Evolutionary conservation across 495 filamentous ascomycete species (phyloP).

Genomic region (Xylaria venustula): DNA sequence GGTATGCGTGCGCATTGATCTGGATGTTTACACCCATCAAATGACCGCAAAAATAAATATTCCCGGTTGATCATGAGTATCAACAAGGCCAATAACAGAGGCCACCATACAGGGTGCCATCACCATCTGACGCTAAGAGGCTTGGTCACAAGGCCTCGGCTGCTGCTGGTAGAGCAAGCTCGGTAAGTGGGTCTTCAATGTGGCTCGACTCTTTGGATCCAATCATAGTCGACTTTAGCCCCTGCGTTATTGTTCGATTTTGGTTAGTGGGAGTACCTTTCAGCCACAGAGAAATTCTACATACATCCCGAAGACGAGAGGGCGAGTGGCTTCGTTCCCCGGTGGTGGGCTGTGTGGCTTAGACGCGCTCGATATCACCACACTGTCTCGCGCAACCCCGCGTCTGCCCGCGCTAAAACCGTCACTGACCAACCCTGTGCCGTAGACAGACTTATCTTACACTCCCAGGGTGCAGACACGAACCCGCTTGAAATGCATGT

Average conservation of each 20-base stretch:
- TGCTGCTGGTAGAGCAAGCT: background rate
- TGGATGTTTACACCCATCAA: background rate
- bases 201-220: slow-evolving; percentile 1
- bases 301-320: background rate
- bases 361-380: background rate
- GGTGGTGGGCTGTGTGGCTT: slow-evolving; percentile 4
- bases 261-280: background rate
- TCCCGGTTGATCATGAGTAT: slow-evolving; percentile 12
- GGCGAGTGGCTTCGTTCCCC: background rate
- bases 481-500: slow-evolving; percentile 8
- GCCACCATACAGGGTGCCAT: background rate
- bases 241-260: background rate
- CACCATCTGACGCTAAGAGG: slow-evolving; percentile 4
- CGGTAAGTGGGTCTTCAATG: background rate
- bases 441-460: background rate
- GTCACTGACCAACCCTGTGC: background rate
- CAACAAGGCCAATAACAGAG: slow-evolving; percentile 7
- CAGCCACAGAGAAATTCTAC: background rate
- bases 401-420: background rate
- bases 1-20: background rate
- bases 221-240: background rate
- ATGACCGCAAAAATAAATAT: slow-evolving; percentile 6
- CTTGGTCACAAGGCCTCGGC: slow-evolving; percentile 2
- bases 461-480: slow-evolving; percentile 11
- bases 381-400: slow-evolving; percentile 11